Percentiles rank a stretch among this genome's conserved stretches.
Evolutionary conservation across 2,329 filamentous ascomycete species (phyloP).

Genomic region (Dactylellina parvicollis): DNA sequence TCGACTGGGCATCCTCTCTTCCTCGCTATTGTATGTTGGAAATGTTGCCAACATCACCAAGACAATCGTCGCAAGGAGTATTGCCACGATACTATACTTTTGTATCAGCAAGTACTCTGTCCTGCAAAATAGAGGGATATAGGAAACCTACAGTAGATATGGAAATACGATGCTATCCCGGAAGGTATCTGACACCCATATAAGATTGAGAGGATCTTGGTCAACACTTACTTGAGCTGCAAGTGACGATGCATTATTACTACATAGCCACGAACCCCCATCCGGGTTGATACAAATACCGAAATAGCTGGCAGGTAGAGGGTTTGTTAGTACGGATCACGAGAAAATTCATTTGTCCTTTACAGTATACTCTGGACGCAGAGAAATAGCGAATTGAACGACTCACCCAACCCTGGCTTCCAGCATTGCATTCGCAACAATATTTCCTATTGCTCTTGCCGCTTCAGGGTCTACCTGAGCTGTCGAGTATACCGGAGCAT

Average conservation of each 20-base stretch:
- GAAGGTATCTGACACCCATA: conserved; percentile 96
- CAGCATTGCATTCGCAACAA: conserved; percentile 82
- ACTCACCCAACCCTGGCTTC: conserved; percentile 82
- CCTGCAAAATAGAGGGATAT: not conserved
- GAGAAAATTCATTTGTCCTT: too few relatives aligned
- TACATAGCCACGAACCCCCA: conserved; percentile 90
- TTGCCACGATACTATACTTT: conserved; percentile 83
- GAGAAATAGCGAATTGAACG: too few relatives aligned
- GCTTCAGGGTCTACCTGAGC: conserved; percentile 91
- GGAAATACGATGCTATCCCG: conserved; percentile 99
- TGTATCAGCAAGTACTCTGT: not conserved
- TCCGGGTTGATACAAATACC: conserved; percentile 95
- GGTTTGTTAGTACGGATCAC: not conserved
- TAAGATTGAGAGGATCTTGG: conserved; percentile 93
- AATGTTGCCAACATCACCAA: conserved; percentile 95
- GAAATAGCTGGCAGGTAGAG: conserved; percentile 71
- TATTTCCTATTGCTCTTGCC: conserved; percentile 84
- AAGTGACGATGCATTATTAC: conserved; percentile 93
- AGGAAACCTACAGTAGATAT: conserved; percentile 81
- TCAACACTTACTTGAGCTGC: conserved; percentile 89
- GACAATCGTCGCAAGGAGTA: conserved; percentile 95
- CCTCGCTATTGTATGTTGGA: conserved; percentile 95
- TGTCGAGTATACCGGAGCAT: conserved; percentile 81
- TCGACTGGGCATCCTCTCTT: conserved; percentile 84
- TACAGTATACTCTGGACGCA: too few relatives aligned